Evolutionary conservation across 805 yeast genomes (phyloP), one percentile per base, ranked within the genome.

Genomic region (Millerago galiae): DNA sequence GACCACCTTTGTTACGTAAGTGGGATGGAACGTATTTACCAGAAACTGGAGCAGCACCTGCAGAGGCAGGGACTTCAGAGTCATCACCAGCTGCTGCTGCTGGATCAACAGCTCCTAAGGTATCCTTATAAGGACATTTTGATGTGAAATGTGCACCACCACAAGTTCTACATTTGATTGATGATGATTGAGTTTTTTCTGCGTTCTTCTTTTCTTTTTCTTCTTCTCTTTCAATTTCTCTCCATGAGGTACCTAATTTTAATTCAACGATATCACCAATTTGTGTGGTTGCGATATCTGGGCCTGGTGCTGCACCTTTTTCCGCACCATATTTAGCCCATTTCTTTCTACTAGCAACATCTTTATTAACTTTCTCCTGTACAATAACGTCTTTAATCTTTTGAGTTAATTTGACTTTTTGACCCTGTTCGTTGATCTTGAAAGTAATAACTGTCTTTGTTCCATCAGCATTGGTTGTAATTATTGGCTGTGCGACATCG

Each of bases 111-210:
- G 71, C 70, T 37, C 68, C 86, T 62, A 91, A 71, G 31, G 93
- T 84, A 56, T 83, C 95, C 70, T 85, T 90, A 77, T 79, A 88
- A 50, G 99, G 99, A 84, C 99, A 93, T 70, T 83, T 82, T 63
- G 88, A 70, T 34, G 97, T 85, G 76, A 81, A 86, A 74, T 93
- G 99, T 53, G 79, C 83, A 60, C 96, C 96, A 47, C 84, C 85
- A 83, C 99, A 93, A 42, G 75, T 70, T 77, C 97, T 86, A 78
- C 99, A 93, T 55, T 66, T 69, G 51, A 79, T 65, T 48, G 75
- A 62, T 54, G 68, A 71, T 50, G 69, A 68, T 61, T 65, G 65
- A 51, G 62, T 66, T 60, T 65, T 68, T 70, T 61, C 72, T 61
- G 67, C 66, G 56, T 64, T 67, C 59, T 64, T 72, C 41, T 65